phyloP scores from a whole-genome alignment of 148 eudicot genomes.

The Pouteria glomerata region DNA sequence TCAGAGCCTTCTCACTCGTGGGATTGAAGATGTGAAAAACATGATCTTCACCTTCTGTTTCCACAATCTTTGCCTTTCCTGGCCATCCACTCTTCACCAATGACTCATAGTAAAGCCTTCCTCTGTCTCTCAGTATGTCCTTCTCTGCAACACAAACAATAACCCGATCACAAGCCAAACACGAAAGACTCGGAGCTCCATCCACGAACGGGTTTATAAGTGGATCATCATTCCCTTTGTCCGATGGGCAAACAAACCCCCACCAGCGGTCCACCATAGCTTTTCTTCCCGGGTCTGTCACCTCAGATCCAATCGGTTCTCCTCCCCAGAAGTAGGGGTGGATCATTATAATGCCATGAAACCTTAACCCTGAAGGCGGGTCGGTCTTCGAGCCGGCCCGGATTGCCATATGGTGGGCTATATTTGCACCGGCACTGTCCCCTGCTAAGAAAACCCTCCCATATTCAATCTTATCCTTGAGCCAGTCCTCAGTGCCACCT shows the following conservation, averaged over 20 bases:
- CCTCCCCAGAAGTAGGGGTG: slow-evolving; percentile 43
- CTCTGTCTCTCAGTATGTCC: slow-evolving; percentile 33
- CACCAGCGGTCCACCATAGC: slow-evolving; percentile 42
- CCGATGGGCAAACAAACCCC: slow-evolving; percentile 30
- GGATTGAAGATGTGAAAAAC: slow-evolving; percentile 39
- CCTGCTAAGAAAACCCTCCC: slow-evolving; percentile 27
- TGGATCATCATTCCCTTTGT: slow-evolving; percentile 32
- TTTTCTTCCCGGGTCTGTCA: slow-evolving; percentile 20
- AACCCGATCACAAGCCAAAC: slow-evolving; percentile 16
- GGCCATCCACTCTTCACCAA: slow-evolving; percentile 23
- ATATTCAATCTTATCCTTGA: slow-evolving; percentile 25
- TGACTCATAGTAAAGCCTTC: slow-evolving; percentile 23
- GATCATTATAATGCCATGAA: slow-evolving; percentile 26
- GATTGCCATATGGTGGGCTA: slow-evolving; percentile 25
- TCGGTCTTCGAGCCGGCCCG: slow-evolving; percentile 12
- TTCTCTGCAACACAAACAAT: slow-evolving; percentile 32
- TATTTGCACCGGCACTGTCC: slow-evolving; percentile 42
- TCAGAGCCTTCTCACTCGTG: slow-evolving; percentile 20
- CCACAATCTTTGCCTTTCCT: slow-evolving; percentile 23
- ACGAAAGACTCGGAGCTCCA: slow-evolving; percentile 13
- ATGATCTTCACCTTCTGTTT: slow-evolving; percentile 32
- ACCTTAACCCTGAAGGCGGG: not conserved
- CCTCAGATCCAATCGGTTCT: slow-evolving; percentile 31
- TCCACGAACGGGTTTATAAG: slow-evolving; percentile 34
- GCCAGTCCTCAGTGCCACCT: slow-evolving; percentile 25